Conservation (phyloP, 495 filamentous ascomycete species). For the Podospora didyma region DNA sequence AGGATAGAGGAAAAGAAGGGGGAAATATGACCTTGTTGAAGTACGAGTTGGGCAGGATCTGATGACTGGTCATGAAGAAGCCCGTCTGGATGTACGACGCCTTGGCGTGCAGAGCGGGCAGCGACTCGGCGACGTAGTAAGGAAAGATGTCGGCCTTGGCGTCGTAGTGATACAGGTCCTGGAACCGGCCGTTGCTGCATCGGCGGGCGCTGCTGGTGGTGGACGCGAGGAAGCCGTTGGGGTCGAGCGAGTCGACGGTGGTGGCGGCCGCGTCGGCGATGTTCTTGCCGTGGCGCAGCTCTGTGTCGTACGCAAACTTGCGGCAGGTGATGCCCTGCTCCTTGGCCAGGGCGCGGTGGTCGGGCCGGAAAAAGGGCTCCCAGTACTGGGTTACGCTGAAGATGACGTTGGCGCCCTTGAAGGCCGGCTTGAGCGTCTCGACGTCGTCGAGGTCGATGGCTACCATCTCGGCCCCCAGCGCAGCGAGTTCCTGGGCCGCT, state of each 20-base stretch:
- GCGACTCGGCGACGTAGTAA: slow-evolving; percentile 31
- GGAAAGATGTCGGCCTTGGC: slow-evolving; percentile 40
- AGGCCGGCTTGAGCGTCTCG: slow-evolving; percentile 34
- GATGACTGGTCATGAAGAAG: slow-evolving; percentile 37
- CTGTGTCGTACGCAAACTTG: slow-evolving; percentile 43
- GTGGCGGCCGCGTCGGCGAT: slow-evolving; percentile 50
- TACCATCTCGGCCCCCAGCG: slow-evolving; percentile 41
- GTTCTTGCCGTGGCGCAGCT: slow-evolving; percentile 50
- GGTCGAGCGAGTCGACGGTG: slow-evolving; percentile 38
- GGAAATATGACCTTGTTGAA: slow-evolving; percentile 24
- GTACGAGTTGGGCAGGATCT: slow-evolving; percentile 35
- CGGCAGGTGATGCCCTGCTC: slow-evolving; percentile 29
- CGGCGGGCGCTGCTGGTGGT: slow-evolving; percentile 36
- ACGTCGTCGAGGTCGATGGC: slow-evolving; percentile 39
- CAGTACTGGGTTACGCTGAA: slow-evolving; percentile 52
- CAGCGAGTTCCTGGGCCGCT: slow-evolving; percentile 32
- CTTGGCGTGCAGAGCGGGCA: slow-evolving; percentile 41
- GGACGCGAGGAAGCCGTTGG: slow-evolving; percentile 42
- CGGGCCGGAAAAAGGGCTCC: slow-evolving; percentile 36
- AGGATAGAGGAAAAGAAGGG: not conserved
- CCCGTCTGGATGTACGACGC: slow-evolving; percentile 46
- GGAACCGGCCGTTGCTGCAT: slow-evolving; percentile 33
- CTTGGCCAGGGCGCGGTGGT: slow-evolving; percentile 21
- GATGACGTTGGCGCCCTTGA: slow-evolving; percentile 43
- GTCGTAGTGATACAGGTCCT: slow-evolving; percentile 41